These are phyloP conservation scores for Crithidia thermophila DNA, from an alignment of 208 protist species.

Conservation along the genomic window DNA sequence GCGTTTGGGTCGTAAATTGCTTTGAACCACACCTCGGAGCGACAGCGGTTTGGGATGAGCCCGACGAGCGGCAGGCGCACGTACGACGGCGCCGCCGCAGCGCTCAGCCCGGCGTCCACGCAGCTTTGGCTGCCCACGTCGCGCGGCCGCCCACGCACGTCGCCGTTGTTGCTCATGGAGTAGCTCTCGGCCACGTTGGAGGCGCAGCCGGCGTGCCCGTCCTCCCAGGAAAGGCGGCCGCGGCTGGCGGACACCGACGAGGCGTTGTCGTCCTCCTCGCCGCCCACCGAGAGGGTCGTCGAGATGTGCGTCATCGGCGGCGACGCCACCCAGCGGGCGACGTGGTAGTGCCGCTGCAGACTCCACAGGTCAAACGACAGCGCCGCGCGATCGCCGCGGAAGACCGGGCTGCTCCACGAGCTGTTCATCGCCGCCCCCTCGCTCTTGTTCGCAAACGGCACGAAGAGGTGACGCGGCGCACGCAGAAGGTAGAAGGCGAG, in stretches of 20 bases:
- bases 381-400: slow-evolving; percentile 62
- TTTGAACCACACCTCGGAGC: slow-evolving; percentile 77
- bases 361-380: slow-evolving; percentile 76
- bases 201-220: slow-evolving; percentile 25
- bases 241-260: slow-evolving; percentile 25
- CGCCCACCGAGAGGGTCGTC: slow-evolving; percentile 11
- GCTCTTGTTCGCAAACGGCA: slow-evolving; percentile 48
- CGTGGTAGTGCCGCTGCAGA: slow-evolving; percentile 49
- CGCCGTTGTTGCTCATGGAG: slow-evolving; percentile 29
- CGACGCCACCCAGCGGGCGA: slow-evolving; percentile 36
- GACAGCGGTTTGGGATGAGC: slow-evolving; percentile 77
- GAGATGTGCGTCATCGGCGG: slow-evolving; percentile 26
- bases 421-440: slow-evolving; percentile 64
- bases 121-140: slow-evolving; percentile 15
- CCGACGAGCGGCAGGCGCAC: slow-evolving; percentile 67
- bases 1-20: slow-evolving; percentile 21
- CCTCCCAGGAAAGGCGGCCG: slow-evolving; percentile 31
- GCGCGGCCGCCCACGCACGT: slow-evolving; percentile 18
- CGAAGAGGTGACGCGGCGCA: slow-evolving; percentile 67
- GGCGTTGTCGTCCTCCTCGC: slow-evolving; percentile 29
- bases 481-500: slow-evolving; percentile 86
- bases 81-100: background rate
- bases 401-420: slow-evolving; percentile 67
- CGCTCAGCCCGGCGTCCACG: background rate
- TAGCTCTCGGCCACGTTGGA: slow-evolving; percentile 27